A percentile compares a stretch with the other conserved stretches of the same genome.
These are phyloP conservation scores for Ogataea nitratoaversa DNA, from an alignment of 805 yeast genomes.

Conservation along the genomic window DNA sequence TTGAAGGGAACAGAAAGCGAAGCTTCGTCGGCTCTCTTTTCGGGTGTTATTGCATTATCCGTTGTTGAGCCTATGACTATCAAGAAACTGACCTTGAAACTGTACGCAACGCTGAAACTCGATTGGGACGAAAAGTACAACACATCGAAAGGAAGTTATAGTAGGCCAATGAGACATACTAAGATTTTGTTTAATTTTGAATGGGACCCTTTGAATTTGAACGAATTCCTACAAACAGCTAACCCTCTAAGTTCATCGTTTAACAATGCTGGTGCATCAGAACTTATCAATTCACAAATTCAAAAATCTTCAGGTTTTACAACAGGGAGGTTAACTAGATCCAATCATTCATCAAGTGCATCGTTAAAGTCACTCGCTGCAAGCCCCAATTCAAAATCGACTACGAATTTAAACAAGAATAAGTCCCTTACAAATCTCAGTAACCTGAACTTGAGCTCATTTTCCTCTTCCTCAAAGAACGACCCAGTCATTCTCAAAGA, in stretches of 20 bases:
- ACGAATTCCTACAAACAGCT: slow-evolving; percentile 27
- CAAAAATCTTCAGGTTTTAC: slow-evolving; percentile 19
- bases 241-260: slow-evolving; percentile 20
- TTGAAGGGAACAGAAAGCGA: slow-evolving; percentile 74
- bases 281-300: slow-evolving; percentile 6
- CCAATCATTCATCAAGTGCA: slow-evolving; percentile 39
- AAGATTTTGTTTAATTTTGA: slow-evolving; percentile 66
- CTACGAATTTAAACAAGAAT: slow-evolving; percentile 14
- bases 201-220: slow-evolving; percentile 69
- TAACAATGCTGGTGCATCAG: slow-evolving; percentile 7
- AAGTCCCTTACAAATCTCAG: slow-evolving; percentile 33
- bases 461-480: slow-evolving; percentile 9
- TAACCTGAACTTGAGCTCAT: slow-evolving; percentile 16
- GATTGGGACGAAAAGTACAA: slow-evolving; percentile 57
- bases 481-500: slow-evolving; percentile 44
- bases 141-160: slow-evolving; percentile 39
- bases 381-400: slow-evolving; percentile 14
- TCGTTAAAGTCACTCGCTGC: slow-evolving; percentile 38
- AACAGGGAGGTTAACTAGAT: slow-evolving; percentile 30
- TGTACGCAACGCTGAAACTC: slow-evolving; percentile 64
- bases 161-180: slow-evolving; percentile 50
- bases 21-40: slow-evolving; percentile 69
- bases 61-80: slow-evolving; percentile 71
- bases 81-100: slow-evolving; percentile 56
- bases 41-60: slow-evolving; percentile 76